Evolutionary conservation across 1,284 basidiomycete genomes (phyloP).

Genomic region (Taiwanofungus camphoratus): DNA sequence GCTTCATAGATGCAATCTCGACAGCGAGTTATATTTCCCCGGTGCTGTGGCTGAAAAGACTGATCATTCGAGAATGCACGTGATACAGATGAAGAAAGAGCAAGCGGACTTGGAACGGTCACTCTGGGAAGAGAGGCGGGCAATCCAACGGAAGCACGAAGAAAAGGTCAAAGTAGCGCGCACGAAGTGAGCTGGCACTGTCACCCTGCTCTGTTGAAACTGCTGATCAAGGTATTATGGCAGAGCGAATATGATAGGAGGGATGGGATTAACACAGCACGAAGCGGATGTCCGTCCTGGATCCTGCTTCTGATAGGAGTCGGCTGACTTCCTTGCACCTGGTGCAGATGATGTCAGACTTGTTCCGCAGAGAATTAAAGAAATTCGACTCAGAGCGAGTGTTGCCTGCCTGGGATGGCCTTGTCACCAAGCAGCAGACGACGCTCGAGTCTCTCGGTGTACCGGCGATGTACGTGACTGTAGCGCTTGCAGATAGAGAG

Average conservation of each 20-base stretch:
- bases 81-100: constrained; percentile 48
- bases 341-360: constrained; percentile 51
- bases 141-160: constrained; percentile 56
- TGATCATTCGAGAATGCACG: constrained; percentile 3
- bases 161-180: constrained; percentile 61
- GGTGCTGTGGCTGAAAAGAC: too few relatives aligned
- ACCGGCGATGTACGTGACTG: constrained; percentile 64
- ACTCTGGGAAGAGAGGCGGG: constrained; percentile 57
- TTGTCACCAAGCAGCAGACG: constrained; percentile 64
- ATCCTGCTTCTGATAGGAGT: constrained; percentile 9
- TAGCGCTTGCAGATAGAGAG: constrained; percentile 44
- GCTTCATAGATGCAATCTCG: constrained; percentile 40
- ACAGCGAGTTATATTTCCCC: constrained; percentile 37
- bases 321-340: constrained; percentile 6
- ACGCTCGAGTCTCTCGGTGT: constrained; percentile 53
- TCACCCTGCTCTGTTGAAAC: too few relatives aligned
- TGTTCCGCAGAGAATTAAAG: constrained; percentile 55
- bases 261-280: constrained; percentile 56
- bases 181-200: constrained; percentile 45
- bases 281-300: constrained; percentile 54
- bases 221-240: too few relatives aligned
- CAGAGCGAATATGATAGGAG: constrained; percentile 60
- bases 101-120: constrained; percentile 61
- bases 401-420: constrained; percentile 66
- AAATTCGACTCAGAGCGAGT: constrained; percentile 62